Evolutionary conservation across 306 rosid genomes (phyloP).

Genomic region (Trifolium subterraneum): DNA sequence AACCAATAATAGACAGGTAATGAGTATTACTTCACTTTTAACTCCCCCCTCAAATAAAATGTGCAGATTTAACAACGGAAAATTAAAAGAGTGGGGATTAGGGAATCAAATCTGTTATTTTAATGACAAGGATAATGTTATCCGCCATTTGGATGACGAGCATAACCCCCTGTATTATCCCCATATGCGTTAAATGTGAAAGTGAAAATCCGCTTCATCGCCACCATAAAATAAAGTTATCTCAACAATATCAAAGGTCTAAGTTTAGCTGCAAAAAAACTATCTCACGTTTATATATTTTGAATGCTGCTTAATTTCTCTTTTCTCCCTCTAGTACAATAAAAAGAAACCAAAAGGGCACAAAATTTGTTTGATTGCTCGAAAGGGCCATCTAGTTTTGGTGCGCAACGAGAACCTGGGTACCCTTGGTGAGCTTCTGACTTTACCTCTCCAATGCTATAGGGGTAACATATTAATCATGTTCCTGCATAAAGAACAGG

Average conservation of each 20-base stretch:
- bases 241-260: conserved; percentile 38
- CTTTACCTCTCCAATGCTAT: conserved; percentile 32
- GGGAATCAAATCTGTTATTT: neutral
- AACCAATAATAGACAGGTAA: neutral
- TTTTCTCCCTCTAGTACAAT: conserved; percentile 33
- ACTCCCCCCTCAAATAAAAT: neutral
- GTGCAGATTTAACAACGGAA: neutral
- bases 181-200: conserved; percentile 34
- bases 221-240: conserved; percentile 30
- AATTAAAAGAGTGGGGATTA: neutral
- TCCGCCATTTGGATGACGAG: conserved; percentile 16
- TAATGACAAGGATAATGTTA: neutral
- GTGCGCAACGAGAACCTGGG: conserved; percentile 55
- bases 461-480: conserved; percentile 40
- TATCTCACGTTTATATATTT: conserved; percentile 48
- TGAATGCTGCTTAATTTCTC: conserved; percentile 31
- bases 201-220: conserved; percentile 14
- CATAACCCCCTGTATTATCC: conserved; percentile 12
- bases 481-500: conserved; percentile 59
- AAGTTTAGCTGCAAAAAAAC: conserved; percentile 48
- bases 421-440: conserved; percentile 46
- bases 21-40: neutral
- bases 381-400: conserved; percentile 46
- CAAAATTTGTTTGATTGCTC: conserved; percentile 44
- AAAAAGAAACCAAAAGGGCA: conserved; percentile 14